Evolutionary conservation across 23 red algal genomes (phyloP).

Genomic region (Chondrus crispus): DNA sequence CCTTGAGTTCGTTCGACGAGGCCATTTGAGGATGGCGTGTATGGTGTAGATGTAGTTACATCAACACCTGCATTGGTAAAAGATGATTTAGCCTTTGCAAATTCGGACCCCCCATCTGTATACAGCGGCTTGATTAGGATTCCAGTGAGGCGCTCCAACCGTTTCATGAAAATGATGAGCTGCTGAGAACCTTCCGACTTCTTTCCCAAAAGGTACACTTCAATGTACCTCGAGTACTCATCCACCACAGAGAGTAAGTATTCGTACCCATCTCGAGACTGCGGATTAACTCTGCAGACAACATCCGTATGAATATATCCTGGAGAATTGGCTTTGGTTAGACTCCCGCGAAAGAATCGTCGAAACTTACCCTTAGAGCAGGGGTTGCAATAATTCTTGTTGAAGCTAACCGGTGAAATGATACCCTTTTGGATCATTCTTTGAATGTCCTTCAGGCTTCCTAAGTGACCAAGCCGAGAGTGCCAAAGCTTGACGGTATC

Average conservation of each 20-base stretch:
- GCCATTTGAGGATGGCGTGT: slow-evolving; percentile 32
- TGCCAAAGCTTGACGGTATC: neutral
- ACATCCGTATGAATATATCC: neutral
- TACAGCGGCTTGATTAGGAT: neutral
- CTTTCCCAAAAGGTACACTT: neutral
- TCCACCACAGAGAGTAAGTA: neutral
- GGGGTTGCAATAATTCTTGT: neutral
- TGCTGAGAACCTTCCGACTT: neutral
- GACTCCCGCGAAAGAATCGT: neutral
- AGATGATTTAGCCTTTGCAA: neutral
- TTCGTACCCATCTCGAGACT: neutral
- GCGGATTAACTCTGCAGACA: neutral
- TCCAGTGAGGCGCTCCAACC: neutral
- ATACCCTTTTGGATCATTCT: neutral
- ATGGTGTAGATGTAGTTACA: neutral
- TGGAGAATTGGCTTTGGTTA: neutral
- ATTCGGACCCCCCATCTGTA: slow-evolving; percentile 3
- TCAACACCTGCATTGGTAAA: neutral
- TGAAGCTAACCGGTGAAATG: neutral
- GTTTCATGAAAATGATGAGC: neutral
- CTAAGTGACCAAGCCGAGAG: neutral
- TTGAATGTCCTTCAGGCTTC: neutral
- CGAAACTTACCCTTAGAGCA: neutral
- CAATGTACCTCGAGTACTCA: neutral
- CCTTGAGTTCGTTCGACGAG: neutral